Base-by-base conservation (phyloP, 495 filamentous ascomycete species). In the Lasiosphaeriaceae sp. region DNA sequence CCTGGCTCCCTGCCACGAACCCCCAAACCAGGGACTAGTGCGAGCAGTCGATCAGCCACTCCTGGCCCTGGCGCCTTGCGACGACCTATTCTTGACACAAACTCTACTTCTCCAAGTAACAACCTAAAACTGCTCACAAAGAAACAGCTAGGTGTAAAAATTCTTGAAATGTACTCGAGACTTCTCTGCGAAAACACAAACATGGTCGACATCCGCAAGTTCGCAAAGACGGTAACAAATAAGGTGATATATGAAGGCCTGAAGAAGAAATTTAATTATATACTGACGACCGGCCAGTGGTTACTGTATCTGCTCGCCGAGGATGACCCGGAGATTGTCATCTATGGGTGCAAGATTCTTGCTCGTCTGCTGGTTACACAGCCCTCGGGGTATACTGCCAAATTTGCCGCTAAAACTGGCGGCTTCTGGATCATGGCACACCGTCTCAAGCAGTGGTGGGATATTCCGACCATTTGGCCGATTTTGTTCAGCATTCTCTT, bases 141-240 rank as follows among this genome's bases (percentile, higher is more conserved):
- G 58, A 77, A 79, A 59, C 79, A 91, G 50, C 72, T 96, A 45
- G 92, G 90, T 9, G 76, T 86, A 37, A 84, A 83, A 57, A 81
- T 97, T 53, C 74, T 98, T 41, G 84, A 86, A 58, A 83, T 97
- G 75, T 95, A 95, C 63, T 77, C 87, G n/a, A 77, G 88, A 31
- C 71, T 96, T 2, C 76, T 97, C n/a, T 96, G 90, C 62, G 83
- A 88, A 51, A 82, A 84, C 60, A 76, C 77, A 39, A 89, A 86
- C 57, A 69, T 75, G 14, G 71, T 66, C n/a, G 86, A 86, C 35
- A 84, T 96, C 50, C 83, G 83, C 64, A 93, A 89, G 63, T 98
- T 98, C 74, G 90, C 93, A 16, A 90, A 86, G 73, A 94, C 92
- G 2, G 93, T 97, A 3, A 97, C 95, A 24, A 96, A 93, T 60